Percentiles rank a stretch among this genome's conserved stretches.
These are phyloP conservation scores for Dacryopinax spathularia DNA, from an alignment of 768 basidiomycete species.

Conservation along the genomic window DNA sequence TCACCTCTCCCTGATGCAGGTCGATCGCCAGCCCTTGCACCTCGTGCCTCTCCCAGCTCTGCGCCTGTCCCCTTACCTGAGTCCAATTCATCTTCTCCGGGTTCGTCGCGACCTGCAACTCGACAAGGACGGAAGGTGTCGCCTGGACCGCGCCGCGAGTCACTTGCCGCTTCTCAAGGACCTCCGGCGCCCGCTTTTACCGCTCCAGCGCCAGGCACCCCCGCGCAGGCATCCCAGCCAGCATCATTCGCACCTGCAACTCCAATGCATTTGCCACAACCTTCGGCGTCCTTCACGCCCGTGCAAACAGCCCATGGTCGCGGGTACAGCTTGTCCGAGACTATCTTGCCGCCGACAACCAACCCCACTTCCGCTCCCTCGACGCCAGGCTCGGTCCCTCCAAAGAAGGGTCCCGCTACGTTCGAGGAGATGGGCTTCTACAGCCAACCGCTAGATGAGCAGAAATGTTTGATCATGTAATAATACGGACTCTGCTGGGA, in stretches of 20 bases:
- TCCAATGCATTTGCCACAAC: not conserved
- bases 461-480: conserved; percentile 83
- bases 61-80: not conserved
- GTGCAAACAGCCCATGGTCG: not conserved
- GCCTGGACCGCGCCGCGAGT: conserved; percentile 7
- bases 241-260: conserved; percentile 12
- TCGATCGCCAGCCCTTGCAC: not conserved
- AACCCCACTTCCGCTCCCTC: conserved; percentile 1
- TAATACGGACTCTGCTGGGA: not conserved
- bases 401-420: conserved; percentile 44
- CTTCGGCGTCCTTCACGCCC: not conserved
- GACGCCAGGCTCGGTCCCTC: conserved; percentile 8
- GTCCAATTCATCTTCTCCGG: not conserved
- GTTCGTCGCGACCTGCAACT: not conserved
- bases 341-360: not conserved
- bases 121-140: conserved; percentile 6
- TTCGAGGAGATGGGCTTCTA: conserved; percentile 92
- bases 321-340: not conserved
- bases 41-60: not conserved
- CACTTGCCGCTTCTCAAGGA: not conserved
- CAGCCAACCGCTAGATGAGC: conserved; percentile 58
- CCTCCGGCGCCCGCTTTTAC: not conserved
- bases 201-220: no score
- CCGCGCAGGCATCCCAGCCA: conserved; percentile 36
- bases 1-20: conserved; percentile 22